Evolutionary conservation across 257 asterid genomes (phyloP), one percentile per base, ranked within the genome.

Genomic region (Fraxinus anomala): DNA sequence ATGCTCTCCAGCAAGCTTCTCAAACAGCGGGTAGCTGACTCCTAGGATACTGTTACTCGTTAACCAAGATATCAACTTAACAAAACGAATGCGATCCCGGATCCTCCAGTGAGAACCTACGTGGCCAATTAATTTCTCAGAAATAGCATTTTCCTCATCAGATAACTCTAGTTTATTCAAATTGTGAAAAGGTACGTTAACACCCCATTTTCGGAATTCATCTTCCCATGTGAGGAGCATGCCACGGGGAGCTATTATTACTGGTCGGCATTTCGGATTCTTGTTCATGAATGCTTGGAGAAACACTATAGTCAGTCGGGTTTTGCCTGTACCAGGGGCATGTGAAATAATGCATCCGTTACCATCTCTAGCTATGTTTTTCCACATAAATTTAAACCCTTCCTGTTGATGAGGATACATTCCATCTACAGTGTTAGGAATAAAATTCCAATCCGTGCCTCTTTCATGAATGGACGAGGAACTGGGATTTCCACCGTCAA

Each of bases 221-320:
- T 76, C 70, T 73, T 92, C 91, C 98, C 99, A 93, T 0, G 93
- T 89, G 3, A 83, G 84, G 9, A 95, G 86, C 89, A 87, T 85
- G 75, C 81, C 80, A 17, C 72, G 61, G 16, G 89, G 91, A 65
- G 86, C 89, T 3, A 87, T 77, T 49, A 87, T 80, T 24, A 87
- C 54, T 2, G 87, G 89, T 6, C 82, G 80, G 28, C 83, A 83
- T 19, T 23, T 68, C 3, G 86, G 85, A 39, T 80, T 78, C 30
- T 71, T 68, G 39, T 39, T 80, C 86, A 85, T 44, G 30, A 81
- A 80, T 12, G 89, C 49, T 74, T 66, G 77, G 67, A 83, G 81
- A 75, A 87, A 87, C 16, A 78, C 81, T 66, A 87, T 54, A 7
- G 80, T 83, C 34, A 63, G 34, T 63, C 67, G 69, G 69, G 69